Evolutionary conservation across 495 filamentous ascomycete species (phyloP).

Genomic region (Trichoderma virens): DNA sequence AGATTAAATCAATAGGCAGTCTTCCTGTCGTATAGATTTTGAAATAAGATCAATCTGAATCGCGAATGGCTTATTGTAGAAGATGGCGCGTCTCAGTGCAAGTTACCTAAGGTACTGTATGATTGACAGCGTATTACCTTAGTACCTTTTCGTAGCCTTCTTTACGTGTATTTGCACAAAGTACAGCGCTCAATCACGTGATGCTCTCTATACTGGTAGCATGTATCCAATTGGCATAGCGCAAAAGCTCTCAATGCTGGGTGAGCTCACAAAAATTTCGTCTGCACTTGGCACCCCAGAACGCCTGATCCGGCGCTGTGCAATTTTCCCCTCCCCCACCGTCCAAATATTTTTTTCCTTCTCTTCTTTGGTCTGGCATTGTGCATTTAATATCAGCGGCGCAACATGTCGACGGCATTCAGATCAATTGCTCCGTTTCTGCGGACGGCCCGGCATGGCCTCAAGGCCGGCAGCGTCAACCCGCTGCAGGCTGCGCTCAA

Average conservation of each 20-base stretch:
- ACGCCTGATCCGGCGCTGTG: conserved; percentile 2
- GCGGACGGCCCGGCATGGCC: conserved; percentile 56
- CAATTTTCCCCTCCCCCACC: conserved; percentile 7
- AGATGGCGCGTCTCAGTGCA: no score
- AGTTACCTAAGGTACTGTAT: no score
- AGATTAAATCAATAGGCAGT: no score
- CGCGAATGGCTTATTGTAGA: background rate
- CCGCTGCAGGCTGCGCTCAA: conserved; percentile 52
- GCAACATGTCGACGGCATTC: conserved; percentile 52
- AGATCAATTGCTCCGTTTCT: conserved; percentile 61
- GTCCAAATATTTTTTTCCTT: conserved; percentile 1
- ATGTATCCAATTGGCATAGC: background rate
- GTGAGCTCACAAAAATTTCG: background rate
- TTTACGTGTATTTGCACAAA: no score
- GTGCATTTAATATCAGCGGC: background rate
- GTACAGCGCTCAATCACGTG: no score
- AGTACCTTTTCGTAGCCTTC: no score
- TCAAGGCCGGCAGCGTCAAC: conserved; percentile 55
- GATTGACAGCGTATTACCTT: no score
- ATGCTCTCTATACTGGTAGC: background rate
- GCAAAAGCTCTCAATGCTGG: background rate
- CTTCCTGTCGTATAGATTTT: no score
- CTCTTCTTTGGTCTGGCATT: background rate
- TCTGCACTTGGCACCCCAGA: conserved; percentile 2
- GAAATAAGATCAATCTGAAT: background rate